Percentiles rank a stretch among this genome's conserved stretches.
Conservation (phyloP, 768 basidiomycete genomes). For the Pseudohyphozyma bogoriensis region DNA sequence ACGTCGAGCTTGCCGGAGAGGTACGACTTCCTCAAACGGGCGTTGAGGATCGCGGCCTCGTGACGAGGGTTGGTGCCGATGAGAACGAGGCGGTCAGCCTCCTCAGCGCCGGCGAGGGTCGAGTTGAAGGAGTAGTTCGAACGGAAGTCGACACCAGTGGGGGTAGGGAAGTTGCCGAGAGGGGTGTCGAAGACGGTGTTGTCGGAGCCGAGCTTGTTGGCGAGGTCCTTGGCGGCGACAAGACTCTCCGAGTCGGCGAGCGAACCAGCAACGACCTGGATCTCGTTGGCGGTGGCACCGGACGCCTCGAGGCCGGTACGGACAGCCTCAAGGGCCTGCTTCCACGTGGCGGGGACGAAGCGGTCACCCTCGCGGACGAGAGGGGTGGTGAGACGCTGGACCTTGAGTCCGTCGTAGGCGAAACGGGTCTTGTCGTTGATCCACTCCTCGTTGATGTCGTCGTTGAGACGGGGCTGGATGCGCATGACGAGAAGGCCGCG, state of each 20-base stretch:
- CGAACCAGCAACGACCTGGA: constrained; percentile 86
- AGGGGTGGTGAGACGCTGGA: constrained; percentile 88
- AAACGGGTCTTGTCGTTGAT: constrained; percentile 98
- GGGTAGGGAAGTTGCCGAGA: constrained; percentile 54
- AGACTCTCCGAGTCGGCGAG: constrained; percentile 89
- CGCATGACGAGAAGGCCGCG: constrained; percentile 95
- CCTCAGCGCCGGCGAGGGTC: constrained; percentile 78
- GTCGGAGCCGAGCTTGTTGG: constrained; percentile 89
- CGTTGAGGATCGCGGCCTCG: constrained; percentile 94
- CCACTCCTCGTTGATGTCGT: constrained; percentile 99
- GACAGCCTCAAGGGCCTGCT: constrained; percentile 69
- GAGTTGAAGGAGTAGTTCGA: constrained; percentile 95
- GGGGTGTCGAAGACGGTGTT: constrained; percentile 73
- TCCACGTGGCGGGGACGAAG: constrained; percentile 83
- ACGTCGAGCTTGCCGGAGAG: constrained; percentile 75
- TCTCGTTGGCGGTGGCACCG: constrained; percentile 80
- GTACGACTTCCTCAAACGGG: constrained; percentile 91
- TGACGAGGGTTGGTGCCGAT: constrained; percentile 95
- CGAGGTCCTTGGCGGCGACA: constrained; percentile 82
- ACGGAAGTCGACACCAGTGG: constrained; percentile 76
- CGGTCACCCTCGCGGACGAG: constrained; percentile 84
- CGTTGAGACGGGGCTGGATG: constrained; percentile 88
- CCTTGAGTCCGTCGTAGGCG: constrained; percentile 87
- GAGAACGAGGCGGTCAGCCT: constrained; percentile 83
- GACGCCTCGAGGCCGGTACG: constrained; percentile 65